phyloP scores from a whole-genome alignment of 192 early-diverging fungal genomes.

The Coemansia sp. region DNA sequence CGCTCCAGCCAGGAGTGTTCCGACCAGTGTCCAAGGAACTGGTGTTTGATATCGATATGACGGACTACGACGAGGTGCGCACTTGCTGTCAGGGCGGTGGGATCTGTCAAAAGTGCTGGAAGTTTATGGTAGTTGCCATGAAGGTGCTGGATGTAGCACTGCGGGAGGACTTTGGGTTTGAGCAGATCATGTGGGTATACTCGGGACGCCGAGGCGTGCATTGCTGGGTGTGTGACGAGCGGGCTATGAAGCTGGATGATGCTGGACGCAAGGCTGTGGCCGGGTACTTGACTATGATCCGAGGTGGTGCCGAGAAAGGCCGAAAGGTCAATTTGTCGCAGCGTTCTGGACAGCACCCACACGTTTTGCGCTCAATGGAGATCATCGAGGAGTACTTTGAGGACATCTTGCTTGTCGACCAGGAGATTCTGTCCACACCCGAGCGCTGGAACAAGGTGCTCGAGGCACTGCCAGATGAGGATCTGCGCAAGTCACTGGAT shows the following conservation, averaged over 20 bases:
- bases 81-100: slow-evolving; percentile 89
- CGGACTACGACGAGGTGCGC: slow-evolving; percentile 96
- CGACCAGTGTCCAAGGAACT: slow-evolving; percentile 81
- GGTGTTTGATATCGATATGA: slow-evolving; percentile 99
- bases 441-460: slow-evolving; percentile 76
- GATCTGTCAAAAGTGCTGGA: slow-evolving; percentile 90
- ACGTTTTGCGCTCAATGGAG: slow-evolving; percentile 52
- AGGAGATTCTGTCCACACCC: slow-evolving; percentile 63
- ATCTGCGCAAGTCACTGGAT: slow-evolving; percentile 35
- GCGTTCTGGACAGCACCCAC: slow-evolving; percentile 60
- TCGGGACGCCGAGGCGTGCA: slow-evolving; percentile 96
- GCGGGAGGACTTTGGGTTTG: slow-evolving; percentile 92
- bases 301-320: slow-evolving; percentile 70
- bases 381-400: slow-evolving; percentile 72
- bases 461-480: slow-evolving; percentile 72
- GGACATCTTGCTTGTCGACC: slow-evolving; percentile 64
- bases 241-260: slow-evolving; percentile 73
- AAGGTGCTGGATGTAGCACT: slow-evolving; percentile 78
- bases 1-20: slow-evolving; percentile 66
- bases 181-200: slow-evolving; percentile 91
- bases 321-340: slow-evolving; percentile 70
- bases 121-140: slow-evolving; percentile 90
- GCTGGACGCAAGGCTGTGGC: slow-evolving; percentile 80
- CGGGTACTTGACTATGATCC: slow-evolving; percentile 72
- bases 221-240: slow-evolving; percentile 95